phyloP scores from a whole-genome alignment of 2,329 filamentous ascomycete species.

The Cladosporium oxysporum region DNA sequence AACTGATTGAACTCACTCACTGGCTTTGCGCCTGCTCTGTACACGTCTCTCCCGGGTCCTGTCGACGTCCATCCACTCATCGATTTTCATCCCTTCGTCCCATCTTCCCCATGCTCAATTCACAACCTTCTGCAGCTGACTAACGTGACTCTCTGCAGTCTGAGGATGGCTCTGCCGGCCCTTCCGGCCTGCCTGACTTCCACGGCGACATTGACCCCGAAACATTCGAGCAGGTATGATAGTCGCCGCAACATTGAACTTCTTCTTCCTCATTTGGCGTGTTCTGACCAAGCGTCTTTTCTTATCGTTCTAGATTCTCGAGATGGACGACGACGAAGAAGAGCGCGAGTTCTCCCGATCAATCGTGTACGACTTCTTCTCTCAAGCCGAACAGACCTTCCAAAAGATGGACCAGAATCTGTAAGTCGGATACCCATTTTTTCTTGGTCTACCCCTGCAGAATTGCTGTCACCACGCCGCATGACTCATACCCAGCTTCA shows the following conservation, averaged over 20 bases:
- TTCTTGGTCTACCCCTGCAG: not conserved
- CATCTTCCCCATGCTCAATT: not conserved
- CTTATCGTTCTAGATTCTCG: constrained; percentile 64
- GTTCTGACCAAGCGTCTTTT: not conserved
- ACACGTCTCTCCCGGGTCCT: not conserved
- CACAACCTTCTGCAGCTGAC: not conserved
- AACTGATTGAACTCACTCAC: not conserved
- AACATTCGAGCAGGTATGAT: constrained; percentile 73
- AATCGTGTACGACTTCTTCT: constrained; percentile 90
- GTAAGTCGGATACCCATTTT: constrained; percentile 57
- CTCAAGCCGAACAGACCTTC: constrained; percentile 87
- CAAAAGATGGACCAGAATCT: constrained; percentile 76
- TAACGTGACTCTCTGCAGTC: constrained; percentile 34
- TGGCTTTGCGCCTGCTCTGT: not conserved
- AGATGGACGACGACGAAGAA: constrained; percentile 92
- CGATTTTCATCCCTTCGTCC: not conserved
- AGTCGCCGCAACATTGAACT: not conserved
- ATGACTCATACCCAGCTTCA: not conserved
- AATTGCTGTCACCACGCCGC: not conserved
- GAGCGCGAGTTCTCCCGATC: constrained; percentile 84
- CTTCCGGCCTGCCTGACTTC: constrained; percentile 62
- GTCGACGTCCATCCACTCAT: not conserved
- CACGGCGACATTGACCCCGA: constrained; percentile 73
- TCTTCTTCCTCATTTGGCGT: not conserved
- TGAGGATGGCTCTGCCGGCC: constrained; percentile 50